Evolutionary conservation across 2,329 filamentous ascomycete species (phyloP).

Genomic region (Tolypocladium ophioglossoides): DNA sequence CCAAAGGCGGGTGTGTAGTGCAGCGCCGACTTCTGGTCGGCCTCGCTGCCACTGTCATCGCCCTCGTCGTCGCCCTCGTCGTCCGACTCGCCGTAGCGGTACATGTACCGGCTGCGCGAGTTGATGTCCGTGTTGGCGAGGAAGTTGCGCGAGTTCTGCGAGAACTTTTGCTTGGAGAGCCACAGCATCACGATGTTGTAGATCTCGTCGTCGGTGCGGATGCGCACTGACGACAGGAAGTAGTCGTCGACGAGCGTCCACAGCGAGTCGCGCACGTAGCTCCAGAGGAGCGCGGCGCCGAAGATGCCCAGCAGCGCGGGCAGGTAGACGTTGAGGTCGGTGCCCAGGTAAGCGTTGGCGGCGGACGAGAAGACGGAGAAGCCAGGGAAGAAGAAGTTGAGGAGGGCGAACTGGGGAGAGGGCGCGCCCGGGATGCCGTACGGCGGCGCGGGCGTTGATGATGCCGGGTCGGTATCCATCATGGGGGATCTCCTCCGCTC

Average conservation of each 20-base stretch:
- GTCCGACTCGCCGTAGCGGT: constrained; percentile 34
- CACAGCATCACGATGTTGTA: constrained; percentile 65
- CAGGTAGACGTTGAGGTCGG: constrained; percentile 54
- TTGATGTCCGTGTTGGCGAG: constrained; percentile 54
- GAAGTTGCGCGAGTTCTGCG: constrained; percentile 48
- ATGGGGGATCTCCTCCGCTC: no score
- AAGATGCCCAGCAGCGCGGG: constrained; percentile 42
- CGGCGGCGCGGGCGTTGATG: background rate
- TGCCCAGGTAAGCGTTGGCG: constrained; percentile 43
- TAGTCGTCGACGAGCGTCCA: constrained; percentile 38
- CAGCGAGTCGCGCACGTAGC: constrained; percentile 39
- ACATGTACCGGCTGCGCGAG: constrained; percentile 39
- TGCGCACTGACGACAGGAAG: constrained; percentile 55
- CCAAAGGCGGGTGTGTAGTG: constrained; percentile 59
- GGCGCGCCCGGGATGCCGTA: constrained; percentile 4
- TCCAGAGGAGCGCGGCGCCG: constrained; percentile 37
- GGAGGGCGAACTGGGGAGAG: constrained; percentile 31
- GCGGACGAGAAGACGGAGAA: constrained; percentile 47
- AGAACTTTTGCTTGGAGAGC: constrained; percentile 53
- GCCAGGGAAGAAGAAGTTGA: constrained; percentile 57
- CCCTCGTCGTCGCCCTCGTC: constrained; percentile 26
- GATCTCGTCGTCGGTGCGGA: constrained; percentile 60
- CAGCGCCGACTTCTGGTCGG: constrained; percentile 33
- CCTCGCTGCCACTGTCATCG: constrained; percentile 18
- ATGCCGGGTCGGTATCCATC: constrained; percentile 3